Evolutionary conservation across 2,329 filamentous ascomycete genomes (phyloP), one percentile per base, ranked within the genome.

Genomic region (Microcyclosporella mali): DNA sequence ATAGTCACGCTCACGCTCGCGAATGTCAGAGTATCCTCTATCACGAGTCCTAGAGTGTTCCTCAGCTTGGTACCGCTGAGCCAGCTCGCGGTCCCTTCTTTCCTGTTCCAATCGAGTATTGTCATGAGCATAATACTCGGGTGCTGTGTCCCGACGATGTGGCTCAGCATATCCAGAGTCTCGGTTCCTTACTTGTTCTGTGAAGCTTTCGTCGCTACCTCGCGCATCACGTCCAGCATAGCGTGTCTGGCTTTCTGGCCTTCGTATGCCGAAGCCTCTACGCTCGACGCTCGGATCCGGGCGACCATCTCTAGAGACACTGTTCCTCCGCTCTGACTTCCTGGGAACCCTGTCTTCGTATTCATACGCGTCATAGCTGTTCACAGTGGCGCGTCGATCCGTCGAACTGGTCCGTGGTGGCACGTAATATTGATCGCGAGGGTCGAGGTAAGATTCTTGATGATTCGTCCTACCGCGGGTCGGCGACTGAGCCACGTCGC

Each of bases 201-300:
- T 25, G 25, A 69, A 57, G n/a, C 59, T 60, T 31, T 68, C 65
- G 41, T 71, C 68, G 37, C 62, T 64, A n/a, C 55, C 56, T 21
- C 59, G 49, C 16, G 47, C 55, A 43, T 57, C 56, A 10, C 55
- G 56, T 58, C 61, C 17, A 50, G 47, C 50, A 54, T 63, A 18
- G 41, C 56, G 41, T 32, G 51, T 47, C 59, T 56, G 47, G 29
- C 50, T 53, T 14, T 51, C 50, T 25, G 38, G 37, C 30, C 50
- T 40, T n/a, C 47, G 39, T 15, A 73, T 72, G 40, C 71, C 71
- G 44, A 74, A 74, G 6, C 71, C 71, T 42, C 71, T 64, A 4
- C 63, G 56, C 19, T 67, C 64, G 3, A 74, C 66, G 27, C 70
- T 67, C 25, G 58, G 59, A 47, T 74, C 71, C 32, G 62, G 43